Evolutionary conservation across 768 basidiomycete species (phyloP), one percentile per base, ranked within the genome.

Genomic region (Kwoniella bestiolae): DNA sequence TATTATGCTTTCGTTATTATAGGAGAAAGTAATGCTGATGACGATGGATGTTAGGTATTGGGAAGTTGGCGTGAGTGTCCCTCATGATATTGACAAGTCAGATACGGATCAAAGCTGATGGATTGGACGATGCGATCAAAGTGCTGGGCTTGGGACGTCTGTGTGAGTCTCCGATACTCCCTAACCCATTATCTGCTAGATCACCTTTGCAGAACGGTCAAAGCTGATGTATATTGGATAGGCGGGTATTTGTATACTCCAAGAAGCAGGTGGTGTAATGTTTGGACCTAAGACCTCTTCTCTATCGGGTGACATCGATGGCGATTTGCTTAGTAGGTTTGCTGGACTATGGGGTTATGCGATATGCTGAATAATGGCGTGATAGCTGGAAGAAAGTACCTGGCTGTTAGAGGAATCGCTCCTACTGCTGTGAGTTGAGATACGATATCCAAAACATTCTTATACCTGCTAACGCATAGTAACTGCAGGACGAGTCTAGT

Each of bases 221-320:
- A 18, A 9, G 59, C 28, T 46, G 44, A 56, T 34, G 6, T 18
- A 28, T 6, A 21, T 23, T 32, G 8, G 3, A 3, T 72, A 87
- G 84, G 93, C 95, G 2, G 95, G 94, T 0, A 88, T 91, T 12
- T 88, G 95, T 71, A 94, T 98, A 66, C 90, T 91, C 0, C 86
- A 91, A 66, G 95, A 95, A 79, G 91, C 94, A 0, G 95, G 95
- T 5, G 87, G 89, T 14, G 82, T 89, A 11, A 87, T 91, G 31
- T 89, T 90, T 18, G 92, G 91, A 34, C 88, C 53, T 85, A 89
- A 79, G 56, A 53, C 60, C 3, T 59, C 60, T 9, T 65, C 71
- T 28, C 56, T 73, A 3, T 69, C 67, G 29, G 76, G 75, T 21
- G 2, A 79, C 74, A 75, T 89, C 85, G 62, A 72, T 51, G 66